Evolutionary conservation across 129 eudicot species (phyloP).

Genomic region (Rutidosis leptorrhynchoides): DNA sequence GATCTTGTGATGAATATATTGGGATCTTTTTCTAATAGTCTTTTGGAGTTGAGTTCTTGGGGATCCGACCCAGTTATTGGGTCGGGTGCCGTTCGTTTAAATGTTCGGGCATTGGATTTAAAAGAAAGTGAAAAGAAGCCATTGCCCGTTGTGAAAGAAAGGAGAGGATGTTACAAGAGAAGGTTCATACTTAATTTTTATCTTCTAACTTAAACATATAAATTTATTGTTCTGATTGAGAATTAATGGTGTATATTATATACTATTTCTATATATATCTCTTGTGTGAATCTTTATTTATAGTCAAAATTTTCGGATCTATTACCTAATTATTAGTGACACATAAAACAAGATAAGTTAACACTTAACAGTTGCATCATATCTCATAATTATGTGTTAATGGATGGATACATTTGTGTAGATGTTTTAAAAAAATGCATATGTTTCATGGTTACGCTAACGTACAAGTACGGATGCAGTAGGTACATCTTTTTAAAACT

Average conservation of each 20-base stretch:
- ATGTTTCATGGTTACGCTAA: not conserved
- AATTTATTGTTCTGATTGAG: not conserved
- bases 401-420: no score
- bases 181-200: conserved; percentile 15
- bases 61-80: conserved; percentile 16
- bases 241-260: not conserved
- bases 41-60: conserved; percentile 29
- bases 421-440: not conserved
- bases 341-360: no score
- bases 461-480: not conserved
- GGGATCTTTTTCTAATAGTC: conserved; percentile 41
- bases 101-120: conserved; percentile 27
- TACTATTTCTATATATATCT: no score
- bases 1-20: conserved; percentile 39
- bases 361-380: no score
- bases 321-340: no score
- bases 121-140: conserved; percentile 28
- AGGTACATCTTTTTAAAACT: not conserved
- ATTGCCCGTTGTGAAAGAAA: conserved; percentile 32
- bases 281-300: no score
- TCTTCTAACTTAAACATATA: not conserved
- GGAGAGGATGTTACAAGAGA: conserved; percentile 60
- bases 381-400: no score
- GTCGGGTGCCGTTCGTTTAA: conserved; percentile 27
- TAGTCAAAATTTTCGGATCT: no score